Evolutionary conservation across 345 rosid species (phyloP).

Genomic region (Carallia brachiata): DNA sequence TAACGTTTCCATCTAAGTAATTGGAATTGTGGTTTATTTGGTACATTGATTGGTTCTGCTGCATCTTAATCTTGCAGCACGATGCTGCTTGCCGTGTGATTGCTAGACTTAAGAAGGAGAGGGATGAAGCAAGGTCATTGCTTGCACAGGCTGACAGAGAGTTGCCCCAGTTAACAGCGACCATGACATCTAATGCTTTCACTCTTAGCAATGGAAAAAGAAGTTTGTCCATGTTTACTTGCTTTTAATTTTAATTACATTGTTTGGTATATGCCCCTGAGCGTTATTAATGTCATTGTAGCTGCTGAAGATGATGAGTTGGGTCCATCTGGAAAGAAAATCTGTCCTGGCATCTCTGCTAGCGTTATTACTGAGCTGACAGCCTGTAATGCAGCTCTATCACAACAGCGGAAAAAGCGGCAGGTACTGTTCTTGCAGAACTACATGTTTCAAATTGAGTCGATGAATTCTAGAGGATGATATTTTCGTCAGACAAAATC

Average conservation of each 20-base stretch:
- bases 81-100: conserved; percentile 99
- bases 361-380: conserved; percentile 58
- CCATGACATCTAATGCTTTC: conserved; percentile 45
- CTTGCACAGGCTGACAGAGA: conserved; percentile 82
- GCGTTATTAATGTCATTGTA: conserved; percentile 18
- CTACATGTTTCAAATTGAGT: not conserved
- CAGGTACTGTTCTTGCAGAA: conserved; percentile 40
- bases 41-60: conserved; percentile 9
- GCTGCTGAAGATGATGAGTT: conserved; percentile 52
- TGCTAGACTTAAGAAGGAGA: conserved; percentile 93
- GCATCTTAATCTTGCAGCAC: conserved; percentile 49
- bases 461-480: not conserved
- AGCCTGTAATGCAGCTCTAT: conserved; percentile 76
- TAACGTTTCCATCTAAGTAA: too few relatives aligned
- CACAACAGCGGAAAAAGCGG: conserved; percentile 75
- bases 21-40: too few relatives aligned
- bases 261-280: conserved; percentile 6
- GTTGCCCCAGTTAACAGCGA: conserved; percentile 49
- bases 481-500: not conserved
- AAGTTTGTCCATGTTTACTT: conserved; percentile 41
- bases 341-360: conserved; percentile 64
- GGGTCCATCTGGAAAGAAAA: conserved; percentile 49
- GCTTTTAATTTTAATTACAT: not conserved
- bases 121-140: conserved; percentile 82
- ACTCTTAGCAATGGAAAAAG: conserved; percentile 78